A percentile compares a stretch with the other conserved stretches of the same genome.
phyloP scores from a whole-genome alignment of 2,329 filamentous ascomycete species.

The Aspergillus quadrilineatus region DNA sequence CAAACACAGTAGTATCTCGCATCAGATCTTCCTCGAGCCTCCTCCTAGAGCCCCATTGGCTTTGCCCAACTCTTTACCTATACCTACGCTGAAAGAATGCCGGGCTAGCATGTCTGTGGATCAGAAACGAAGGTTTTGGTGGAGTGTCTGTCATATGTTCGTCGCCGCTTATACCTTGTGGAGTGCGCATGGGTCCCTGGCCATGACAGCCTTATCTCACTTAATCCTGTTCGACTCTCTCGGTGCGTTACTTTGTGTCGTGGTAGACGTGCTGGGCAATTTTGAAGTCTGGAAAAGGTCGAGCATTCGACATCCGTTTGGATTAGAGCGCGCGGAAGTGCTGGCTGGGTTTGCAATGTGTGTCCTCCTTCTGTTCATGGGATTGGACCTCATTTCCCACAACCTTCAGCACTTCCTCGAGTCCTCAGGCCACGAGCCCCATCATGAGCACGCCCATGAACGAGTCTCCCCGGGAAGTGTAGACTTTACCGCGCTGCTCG shows the following conservation, averaged over 20 bases:
- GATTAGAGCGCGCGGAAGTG: slow-evolving; percentile 85
- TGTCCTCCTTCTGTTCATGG: slow-evolving; percentile 94
- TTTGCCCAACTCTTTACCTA: slow-evolving; percentile 84
- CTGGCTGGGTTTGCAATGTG: slow-evolving; percentile 95
- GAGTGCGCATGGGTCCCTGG: slow-evolving; percentile 79
- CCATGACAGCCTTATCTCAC: slow-evolving; percentile 88
- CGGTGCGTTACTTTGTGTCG: slow-evolving; percentile 85
- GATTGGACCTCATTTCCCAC: slow-evolving; percentile 91
- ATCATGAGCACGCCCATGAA: slow-evolving; percentile 67
- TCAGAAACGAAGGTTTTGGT: slow-evolving; percentile 77
- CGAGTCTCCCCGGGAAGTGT: slow-evolving; percentile 72
- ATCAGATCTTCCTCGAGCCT: slow-evolving; percentile 95
- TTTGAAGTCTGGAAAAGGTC: slow-evolving; percentile 97
- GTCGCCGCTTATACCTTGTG: slow-evolving; percentile 84
- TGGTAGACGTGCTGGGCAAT: slow-evolving; percentile 89
- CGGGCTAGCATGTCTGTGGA: slow-evolving; percentile 86
- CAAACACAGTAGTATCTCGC: slow-evolving; percentile 93
- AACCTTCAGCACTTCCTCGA: slow-evolving; percentile 92
- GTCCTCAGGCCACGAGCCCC: slow-evolving; percentile 68
- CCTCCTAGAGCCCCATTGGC: slow-evolving; percentile 80
- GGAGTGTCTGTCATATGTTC: slow-evolving; percentile 84
- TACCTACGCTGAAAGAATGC: slow-evolving; percentile 85
- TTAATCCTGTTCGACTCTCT: slow-evolving; percentile 94
- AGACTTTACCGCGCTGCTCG: slow-evolving; percentile 76
- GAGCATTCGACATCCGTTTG: slow-evolving; percentile 90